These are phyloP conservation scores for Lotmaria passim DNA, from an alignment of 208 protist genomes.

Conservation along the genomic window DNA sequence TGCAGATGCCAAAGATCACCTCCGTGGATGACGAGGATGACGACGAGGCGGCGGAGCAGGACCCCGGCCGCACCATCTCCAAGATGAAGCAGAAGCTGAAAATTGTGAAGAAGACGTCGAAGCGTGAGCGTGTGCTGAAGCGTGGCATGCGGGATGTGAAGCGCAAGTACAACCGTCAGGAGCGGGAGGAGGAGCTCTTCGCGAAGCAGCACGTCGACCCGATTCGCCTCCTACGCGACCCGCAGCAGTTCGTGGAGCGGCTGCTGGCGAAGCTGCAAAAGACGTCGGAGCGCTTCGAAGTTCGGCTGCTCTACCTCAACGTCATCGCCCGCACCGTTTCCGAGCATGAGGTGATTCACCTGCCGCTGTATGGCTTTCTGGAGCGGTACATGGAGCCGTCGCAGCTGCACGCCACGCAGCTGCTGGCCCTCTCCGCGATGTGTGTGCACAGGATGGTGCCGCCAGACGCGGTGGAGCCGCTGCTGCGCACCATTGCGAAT, in stretches of 20 bases:
- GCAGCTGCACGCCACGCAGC: constrained; percentile 95
- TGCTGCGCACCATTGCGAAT: constrained; percentile 95
- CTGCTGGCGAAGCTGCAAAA: constrained; percentile 93
- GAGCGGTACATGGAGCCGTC: constrained; percentile 97
- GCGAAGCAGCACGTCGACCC: constrained; percentile 93
- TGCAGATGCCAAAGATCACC: constrained; percentile 86
- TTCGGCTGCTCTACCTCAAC: constrained; percentile 96
- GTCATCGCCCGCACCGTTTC: constrained; percentile 95
- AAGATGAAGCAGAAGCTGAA: constrained; percentile 93
- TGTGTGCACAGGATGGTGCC: constrained; percentile 95
- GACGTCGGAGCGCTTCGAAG: constrained; percentile 95
- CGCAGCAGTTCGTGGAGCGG: constrained; percentile 95
- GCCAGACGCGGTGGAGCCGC: constrained; percentile 91
- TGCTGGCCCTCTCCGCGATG: constrained; percentile 95
- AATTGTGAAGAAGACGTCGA: constrained; percentile 92
- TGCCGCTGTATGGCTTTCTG: constrained; percentile 97
- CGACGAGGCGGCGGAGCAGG: constrained; percentile 60
- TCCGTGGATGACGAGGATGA: constrained; percentile 80
- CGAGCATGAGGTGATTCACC: constrained; percentile 95
- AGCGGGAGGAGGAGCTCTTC: constrained; percentile 74
- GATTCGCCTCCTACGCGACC: constrained; percentile 95
- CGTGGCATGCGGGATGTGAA: constrained; percentile 68
- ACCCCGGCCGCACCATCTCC: constrained; percentile 84
- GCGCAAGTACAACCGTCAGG: constrained; percentile 86
- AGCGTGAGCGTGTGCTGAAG: constrained; percentile 88